A percentile compares a stretch with the other conserved stretches of the same genome.
These are phyloP conservation scores for Neofusicoccum laricinum DNA, from an alignment of 2,329 filamentous ascomycete genomes.

Conservation along the genomic window DNA sequence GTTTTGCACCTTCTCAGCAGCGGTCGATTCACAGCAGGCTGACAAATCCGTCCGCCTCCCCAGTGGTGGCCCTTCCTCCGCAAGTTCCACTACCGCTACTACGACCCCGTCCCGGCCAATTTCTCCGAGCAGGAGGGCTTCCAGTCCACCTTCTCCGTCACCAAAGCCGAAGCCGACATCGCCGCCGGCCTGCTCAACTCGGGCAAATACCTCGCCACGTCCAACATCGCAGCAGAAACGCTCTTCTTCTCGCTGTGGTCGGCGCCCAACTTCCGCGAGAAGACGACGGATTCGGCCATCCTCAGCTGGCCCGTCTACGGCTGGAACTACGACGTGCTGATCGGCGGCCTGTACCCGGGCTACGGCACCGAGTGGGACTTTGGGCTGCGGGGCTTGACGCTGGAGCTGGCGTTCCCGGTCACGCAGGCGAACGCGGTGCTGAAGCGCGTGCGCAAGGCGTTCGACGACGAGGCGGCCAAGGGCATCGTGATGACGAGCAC, in stretches of 20 bases:
- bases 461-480: conserved; percentile 46
- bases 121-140: conserved; percentile 47
- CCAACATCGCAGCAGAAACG: conserved; percentile 50
- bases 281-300: conserved; percentile 46
- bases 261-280: conserved; percentile 54
- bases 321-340: conserved; percentile 54
- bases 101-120: conserved; percentile 45
- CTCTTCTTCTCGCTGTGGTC: conserved; percentile 51
- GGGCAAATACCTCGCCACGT: conserved; percentile 47
- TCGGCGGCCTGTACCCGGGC: conserved; percentile 49
- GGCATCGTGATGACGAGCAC: conserved; percentile 50
- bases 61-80: conserved; percentile 51
- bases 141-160: conserved; percentile 53
- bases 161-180: conserved; percentile 42
- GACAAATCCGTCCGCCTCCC: neutral
- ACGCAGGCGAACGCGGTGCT: conserved; percentile 50
- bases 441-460: conserved; percentile 47
- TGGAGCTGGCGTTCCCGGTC: conserved; percentile 54
- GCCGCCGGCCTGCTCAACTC: conserved; percentile 46
- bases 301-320: conserved; percentile 51
- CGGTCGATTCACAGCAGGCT: neutral
- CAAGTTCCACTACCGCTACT: conserved; percentile 55
- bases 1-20: neutral
- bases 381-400: conserved; percentile 36
- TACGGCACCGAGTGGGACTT: conserved; percentile 20